Evolutionary conservation across 805 yeast genomes (phyloP).

Genomic region (Kuraishia molischiana): DNA sequence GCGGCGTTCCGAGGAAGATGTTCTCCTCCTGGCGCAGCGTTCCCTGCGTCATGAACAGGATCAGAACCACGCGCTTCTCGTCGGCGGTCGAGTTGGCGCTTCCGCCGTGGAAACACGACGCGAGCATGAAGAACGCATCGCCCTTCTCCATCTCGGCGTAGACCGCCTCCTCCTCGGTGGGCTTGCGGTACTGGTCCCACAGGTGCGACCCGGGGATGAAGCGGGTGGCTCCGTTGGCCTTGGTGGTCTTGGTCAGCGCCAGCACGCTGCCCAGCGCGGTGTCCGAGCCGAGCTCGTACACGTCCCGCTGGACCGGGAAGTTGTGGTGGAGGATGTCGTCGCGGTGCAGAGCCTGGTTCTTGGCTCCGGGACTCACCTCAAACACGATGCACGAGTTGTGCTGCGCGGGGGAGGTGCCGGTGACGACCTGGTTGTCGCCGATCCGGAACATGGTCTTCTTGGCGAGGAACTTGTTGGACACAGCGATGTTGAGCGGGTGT

Average conservation of each 20-base stretch:
- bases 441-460: not conserved
- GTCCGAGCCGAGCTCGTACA: slow-evolving; percentile 8
- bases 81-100: slow-evolving; percentile 13
- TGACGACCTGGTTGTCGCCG: slow-evolving; percentile 6
- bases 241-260: slow-evolving; percentile 16
- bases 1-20: slow-evolving; percentile 11
- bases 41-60: slow-evolving; percentile 18
- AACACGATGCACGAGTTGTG: slow-evolving; percentile 15
- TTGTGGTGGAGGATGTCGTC: slow-evolving; percentile 20
- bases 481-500: not conserved
- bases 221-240: slow-evolving; percentile 20
- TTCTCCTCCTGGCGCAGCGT: slow-evolving; percentile 20
- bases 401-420: slow-evolving; percentile 13
- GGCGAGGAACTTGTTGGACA: slow-evolving; percentile 3
- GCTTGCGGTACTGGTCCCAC: slow-evolving; percentile 16
- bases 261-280: slow-evolving; percentile 15
- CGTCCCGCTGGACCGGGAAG: no score
- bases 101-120: slow-evolving; percentile 18
- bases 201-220: slow-evolving; percentile 21
- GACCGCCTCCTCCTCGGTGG: slow-evolving; percentile 11
- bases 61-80: slow-evolving; percentile 11
- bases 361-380: slow-evolving; percentile 18
- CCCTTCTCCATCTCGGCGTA: slow-evolving; percentile 17
- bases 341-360: slow-evolving; percentile 16
- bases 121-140: slow-evolving; percentile 16